Base-by-base conservation (phyloP, 176 grass and related monocot species). In the Eleusine coracana region DNA sequence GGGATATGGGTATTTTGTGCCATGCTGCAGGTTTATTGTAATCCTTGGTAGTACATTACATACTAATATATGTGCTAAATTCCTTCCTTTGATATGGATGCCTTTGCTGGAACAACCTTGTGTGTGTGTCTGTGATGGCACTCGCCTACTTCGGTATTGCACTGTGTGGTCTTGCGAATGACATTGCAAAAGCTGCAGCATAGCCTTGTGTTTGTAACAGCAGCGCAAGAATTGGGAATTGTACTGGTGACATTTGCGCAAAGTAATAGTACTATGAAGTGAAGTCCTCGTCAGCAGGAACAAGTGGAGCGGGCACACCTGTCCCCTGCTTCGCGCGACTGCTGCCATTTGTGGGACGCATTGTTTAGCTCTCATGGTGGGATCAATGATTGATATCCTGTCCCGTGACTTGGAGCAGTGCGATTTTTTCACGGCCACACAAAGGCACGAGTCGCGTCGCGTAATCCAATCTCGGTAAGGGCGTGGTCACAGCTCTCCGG, bases 11-110 rank as follows among this genome's bases (percentile, higher is more conserved):
- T 45, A 86, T 73, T 60, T 8, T 48, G 10, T 50, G 13, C 12
- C 68, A 16, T 90, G 49, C n/a, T 60, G 39, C 5, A 40, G 10
- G 65, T 86, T 34, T 40, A 61, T 59, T 78, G 48, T 67, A 85
- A 51, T 27, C 20, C 15, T 25, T 6, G 20, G 56, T 66, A 78
- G 56, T 66, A 78, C 78, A 77, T 46, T 56, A 56, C 52, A 21
- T 56, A 48, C 75, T 82, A 13, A 78, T 50, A 52, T 73, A 12
- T 68, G 6, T 78, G 58, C 5, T 38, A 50, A 40, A 59, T 40
- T 58, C 70, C n/a, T 46, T 85, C 36, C 27, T 20, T 71, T 21
- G 18, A 46, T 60, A 38, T 54, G 42, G 10, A 50, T 80, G 14
- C 12, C 2, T 29, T 36, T 73, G 23, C 23, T 84, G 51, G 50